Conservation (phyloP, 371 early-diverging fungal species). For the Apophysomyces trapeziformis region DNA sequence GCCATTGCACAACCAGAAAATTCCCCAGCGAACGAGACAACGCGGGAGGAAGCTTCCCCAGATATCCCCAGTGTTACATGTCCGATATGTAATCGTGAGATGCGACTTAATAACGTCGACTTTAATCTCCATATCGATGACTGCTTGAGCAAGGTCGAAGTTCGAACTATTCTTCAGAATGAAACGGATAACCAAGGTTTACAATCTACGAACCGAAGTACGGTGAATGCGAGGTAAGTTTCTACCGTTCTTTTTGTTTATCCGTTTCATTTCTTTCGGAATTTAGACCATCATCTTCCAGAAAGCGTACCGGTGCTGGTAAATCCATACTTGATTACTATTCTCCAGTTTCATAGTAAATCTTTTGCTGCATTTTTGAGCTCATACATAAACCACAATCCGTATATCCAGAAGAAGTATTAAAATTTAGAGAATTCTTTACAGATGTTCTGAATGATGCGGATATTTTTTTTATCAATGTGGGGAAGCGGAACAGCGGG, state of each 20-base stretch:
- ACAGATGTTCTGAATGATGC: too few species aligned
- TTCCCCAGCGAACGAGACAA: background rate
- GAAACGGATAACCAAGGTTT: background rate
- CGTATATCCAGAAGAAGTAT: too few species aligned
- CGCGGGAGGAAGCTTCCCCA: background rate
- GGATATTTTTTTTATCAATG: background rate
- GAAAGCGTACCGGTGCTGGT: background rate
- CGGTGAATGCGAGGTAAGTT: background rate
- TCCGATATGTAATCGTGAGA: conserved; percentile 41
- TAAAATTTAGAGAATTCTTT: too few species aligned
- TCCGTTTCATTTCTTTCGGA: background rate
- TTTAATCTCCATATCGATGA: conserved; percentile 50
- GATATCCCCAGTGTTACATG: conserved; percentile 22
- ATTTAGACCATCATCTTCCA: background rate
- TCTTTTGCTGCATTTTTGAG: too few species aligned
- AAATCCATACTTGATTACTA: conserved; percentile 4
- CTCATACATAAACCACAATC: too few species aligned
- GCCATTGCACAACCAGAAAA: background rate
- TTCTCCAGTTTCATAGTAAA: background rate
- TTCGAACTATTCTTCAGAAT: conserved; percentile 26
- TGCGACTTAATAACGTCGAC: conserved; percentile 30
- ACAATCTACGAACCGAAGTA: background rate
- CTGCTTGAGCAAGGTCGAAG: conserved; percentile 42
- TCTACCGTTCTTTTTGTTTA: background rate
- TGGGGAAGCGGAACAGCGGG: conserved; percentile 7